Conservation (phyloP, 768 basidiomycete species). For the Plicaturopsis crispa region DNA sequence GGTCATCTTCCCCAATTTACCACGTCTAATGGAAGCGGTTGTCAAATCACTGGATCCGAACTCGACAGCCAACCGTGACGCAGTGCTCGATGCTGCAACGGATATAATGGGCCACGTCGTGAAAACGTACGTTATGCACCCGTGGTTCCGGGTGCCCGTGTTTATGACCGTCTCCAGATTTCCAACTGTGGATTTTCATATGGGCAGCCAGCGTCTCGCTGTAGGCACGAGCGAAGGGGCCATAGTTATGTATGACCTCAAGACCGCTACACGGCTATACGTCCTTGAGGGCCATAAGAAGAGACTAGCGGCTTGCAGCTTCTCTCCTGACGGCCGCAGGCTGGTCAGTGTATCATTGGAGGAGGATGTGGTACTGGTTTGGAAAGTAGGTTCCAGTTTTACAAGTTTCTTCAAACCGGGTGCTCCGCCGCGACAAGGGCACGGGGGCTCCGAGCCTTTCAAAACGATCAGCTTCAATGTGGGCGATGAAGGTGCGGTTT, state of each 20-base stretch:
- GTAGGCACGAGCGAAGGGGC: conserved; percentile 95
- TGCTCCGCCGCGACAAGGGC: conserved; percentile 85
- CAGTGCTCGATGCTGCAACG: conserved; percentile 84
- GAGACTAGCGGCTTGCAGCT: conserved; percentile 75
- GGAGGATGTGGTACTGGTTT: conserved; percentile 79
- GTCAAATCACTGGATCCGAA: conserved; percentile 96
- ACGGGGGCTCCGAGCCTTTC: conserved; percentile 75
- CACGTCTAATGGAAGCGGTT: conserved; percentile 86
- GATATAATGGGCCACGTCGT: conserved; percentile 96
- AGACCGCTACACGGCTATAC: conserved; percentile 91
- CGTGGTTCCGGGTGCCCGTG: not conserved
- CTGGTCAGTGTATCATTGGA: conserved; percentile 83
- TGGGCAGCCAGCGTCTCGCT: conserved; percentile 76
- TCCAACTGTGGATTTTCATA: conserved; percentile 92
- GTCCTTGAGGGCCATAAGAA: conserved; percentile 90
- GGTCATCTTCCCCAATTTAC: conserved; percentile 76
- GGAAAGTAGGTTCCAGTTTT: conserved; percentile 93
- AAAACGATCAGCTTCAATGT: conserved; percentile 84
- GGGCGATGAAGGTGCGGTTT: conserved; percentile 56
- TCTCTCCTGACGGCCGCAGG: conserved; percentile 89
- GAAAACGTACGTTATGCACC: conserved; percentile 59
- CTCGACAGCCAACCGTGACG: conserved; percentile 65
- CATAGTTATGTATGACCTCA: conserved; percentile 92
- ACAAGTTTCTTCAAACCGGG: conserved; percentile 88
- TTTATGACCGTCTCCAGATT: conserved; percentile 40